Conservation (phyloP, 345 rosid species). For the Ceriops zippeliana region DNA sequence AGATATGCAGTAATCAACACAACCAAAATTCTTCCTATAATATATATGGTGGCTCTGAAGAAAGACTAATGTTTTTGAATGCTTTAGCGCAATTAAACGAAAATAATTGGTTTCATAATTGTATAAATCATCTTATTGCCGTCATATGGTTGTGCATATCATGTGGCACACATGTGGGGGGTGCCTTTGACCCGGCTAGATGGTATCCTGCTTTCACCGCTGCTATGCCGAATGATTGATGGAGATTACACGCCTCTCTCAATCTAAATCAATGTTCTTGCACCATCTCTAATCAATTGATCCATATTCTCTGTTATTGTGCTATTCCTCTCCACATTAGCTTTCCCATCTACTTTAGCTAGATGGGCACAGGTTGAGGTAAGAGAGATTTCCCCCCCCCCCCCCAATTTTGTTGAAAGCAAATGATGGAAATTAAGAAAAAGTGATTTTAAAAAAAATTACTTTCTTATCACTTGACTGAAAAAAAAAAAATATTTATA, state of each 20-base stretch:
- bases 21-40: too few relatives aligned
- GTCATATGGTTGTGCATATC: conserved; percentile 1
- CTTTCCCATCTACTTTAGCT: too few relatives aligned
- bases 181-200: conserved; percentile 4
- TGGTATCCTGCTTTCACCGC: neutral
- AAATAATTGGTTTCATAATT: neutral
- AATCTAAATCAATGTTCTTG: conserved; percentile 10
- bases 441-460: too few relatives aligned
- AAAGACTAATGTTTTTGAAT: neutral
- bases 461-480: too few relatives aligned
- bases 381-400: too few relatives aligned
- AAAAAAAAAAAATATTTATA: too few relatives aligned
- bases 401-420: too few relatives aligned
- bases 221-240: neutral
- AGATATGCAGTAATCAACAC: too few relatives aligned
- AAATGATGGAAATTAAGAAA: too few relatives aligned
- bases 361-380: too few relatives aligned
- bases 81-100: neutral
- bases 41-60: too few relatives aligned
- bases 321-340: too few relatives aligned
- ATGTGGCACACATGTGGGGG: conserved; percentile 14
- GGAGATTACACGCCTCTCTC: conserved; percentile 6
- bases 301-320: neutral
- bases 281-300: neutral
- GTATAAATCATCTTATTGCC: neutral